Base-by-base conservation (phyloP, 1,284 basidiomycete genomes). In the Rhodotorula sp. region DNA sequence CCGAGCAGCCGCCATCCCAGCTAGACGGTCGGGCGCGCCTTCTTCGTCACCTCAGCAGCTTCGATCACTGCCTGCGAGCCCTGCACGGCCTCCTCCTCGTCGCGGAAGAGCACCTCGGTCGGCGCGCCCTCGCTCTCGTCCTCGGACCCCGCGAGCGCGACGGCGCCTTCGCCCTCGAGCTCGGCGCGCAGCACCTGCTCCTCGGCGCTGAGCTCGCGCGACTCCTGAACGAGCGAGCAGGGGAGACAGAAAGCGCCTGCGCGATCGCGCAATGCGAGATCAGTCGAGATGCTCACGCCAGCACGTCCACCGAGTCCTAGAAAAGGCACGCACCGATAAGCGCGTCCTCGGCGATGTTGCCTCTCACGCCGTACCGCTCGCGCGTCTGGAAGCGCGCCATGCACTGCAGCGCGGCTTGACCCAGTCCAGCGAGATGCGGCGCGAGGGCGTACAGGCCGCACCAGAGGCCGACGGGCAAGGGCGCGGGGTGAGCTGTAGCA, bases 161-260 rank as follows among this genome's bases (percentile, higher is more conserved):
- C 34, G n/a, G 13, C 53, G 19, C 25, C 46, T 7, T 21, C 67
- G 1, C 49, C 63, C 25, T 34, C 34, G 34, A 34, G 34, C 34
- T 34, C 34, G 34, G 60, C 49, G 8, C 63, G 45, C 0, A 74
- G 55, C 4, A 66, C 70, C 10, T 66, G 21, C 45, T 76, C 74
- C 53, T 76, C 74, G 16, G 61, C 74, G 19, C 68, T 63, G 52
- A 76, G 63, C 60, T 76, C 74, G 45, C 74, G 70, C 7, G 50
- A 57, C 41, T 76, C 74, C 21, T 76, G 70, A 7, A 75, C 72
- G 67, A 75, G 71, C 16, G 71, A 64, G 64, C 74, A 75, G 4
- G 72, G 48, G 0, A 56, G 19, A 49, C 70, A 76, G 61, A 76
- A 71, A 1, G 66, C 68, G 42, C 61, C 73, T 74, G 45, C 2